Conservation (phyloP, 2,329 filamentous ascomycete species). For the Metarhizium anisopliae region DNA sequence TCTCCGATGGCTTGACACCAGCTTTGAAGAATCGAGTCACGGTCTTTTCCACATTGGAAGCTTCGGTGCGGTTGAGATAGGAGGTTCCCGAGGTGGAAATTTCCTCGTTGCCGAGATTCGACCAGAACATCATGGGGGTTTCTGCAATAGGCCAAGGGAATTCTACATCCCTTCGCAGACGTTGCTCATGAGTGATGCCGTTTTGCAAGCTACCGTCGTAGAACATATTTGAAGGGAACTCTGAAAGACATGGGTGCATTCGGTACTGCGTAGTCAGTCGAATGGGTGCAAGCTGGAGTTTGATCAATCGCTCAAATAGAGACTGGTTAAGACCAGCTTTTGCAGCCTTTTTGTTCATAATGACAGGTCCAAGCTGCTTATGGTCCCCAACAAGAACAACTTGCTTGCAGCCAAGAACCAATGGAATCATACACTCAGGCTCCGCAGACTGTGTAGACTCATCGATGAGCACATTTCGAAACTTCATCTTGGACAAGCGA, state of each 20-base stretch:
- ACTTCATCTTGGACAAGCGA: conserved; percentile 92
- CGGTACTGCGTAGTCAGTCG: conserved; percentile 95
- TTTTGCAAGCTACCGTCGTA: conserved; percentile 97
- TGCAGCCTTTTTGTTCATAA: conserved; percentile 99
- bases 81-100: conserved; percentile 97
- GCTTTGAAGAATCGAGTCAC: conserved; percentile 98
- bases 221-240: conserved; percentile 99
- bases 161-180: conserved; percentile 85
- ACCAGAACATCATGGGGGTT: conserved; percentile 99
- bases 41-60: conserved; percentile 96
- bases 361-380: conserved; percentile 94
- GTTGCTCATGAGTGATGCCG: conserved; percentile 81
- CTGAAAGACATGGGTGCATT: conserved; percentile 95
- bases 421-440: conserved; percentile 96
- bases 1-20: conserved; percentile 84
- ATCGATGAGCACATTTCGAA: conserved; percentile 94
- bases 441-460: conserved; percentile 98
- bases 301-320: conserved; percentile 93
- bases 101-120: conserved; percentile 93
- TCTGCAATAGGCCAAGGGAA: conserved; percentile 96
- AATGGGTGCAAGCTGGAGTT: conserved; percentile 82
- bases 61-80: conserved; percentile 95
- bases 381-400: conserved; percentile 98
- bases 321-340: conserved; percentile 97
- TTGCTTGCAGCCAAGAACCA: conserved; percentile 96